Conservation (phyloP, 768 basidiomycete species). For the Mycena olivaceomarginata region DNA sequence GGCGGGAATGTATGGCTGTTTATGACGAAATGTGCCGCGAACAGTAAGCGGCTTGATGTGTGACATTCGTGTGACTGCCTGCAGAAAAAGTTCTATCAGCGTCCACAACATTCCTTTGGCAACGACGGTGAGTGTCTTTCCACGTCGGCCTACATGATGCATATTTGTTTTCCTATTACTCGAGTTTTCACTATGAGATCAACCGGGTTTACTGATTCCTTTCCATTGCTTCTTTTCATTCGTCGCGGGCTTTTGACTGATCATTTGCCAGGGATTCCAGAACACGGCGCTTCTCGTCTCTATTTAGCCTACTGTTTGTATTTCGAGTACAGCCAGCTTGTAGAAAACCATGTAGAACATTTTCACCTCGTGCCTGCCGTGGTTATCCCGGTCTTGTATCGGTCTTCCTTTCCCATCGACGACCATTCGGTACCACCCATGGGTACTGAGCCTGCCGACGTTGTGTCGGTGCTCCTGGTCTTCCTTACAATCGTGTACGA, state of each 20-base stretch:
- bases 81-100: background rate
- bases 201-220: constrained; percentile 66
- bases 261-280: constrained; percentile 3
- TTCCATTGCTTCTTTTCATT: constrained; percentile 17
- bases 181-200: constrained; percentile 66
- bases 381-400: background rate
- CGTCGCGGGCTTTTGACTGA: constrained; percentile 26
- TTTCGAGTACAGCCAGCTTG: background rate
- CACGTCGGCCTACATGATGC: constrained; percentile 58
- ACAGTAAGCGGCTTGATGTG: background rate
- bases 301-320: background rate
- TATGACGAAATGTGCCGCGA: constrained; percentile 35
- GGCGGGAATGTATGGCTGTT: constrained; percentile 7
- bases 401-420: constrained; percentile 7
- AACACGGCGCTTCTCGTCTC: too few species aligned
- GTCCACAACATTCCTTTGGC: constrained; percentile 4
- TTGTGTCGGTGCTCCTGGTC: constrained; percentile 46
- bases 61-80: constrained; percentile 3
- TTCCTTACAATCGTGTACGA: constrained; percentile 55
- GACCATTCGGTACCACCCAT: background rate
- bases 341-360: background rate
- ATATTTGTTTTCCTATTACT: constrained; percentile 80
- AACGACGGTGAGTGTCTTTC: constrained; percentile 48
- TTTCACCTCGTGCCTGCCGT: background rate
- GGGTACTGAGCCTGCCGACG: constrained; percentile 12